Evolutionary conservation across 1,284 basidiomycete genomes (phyloP).

Genomic region (Ustilago xerochloae): DNA sequence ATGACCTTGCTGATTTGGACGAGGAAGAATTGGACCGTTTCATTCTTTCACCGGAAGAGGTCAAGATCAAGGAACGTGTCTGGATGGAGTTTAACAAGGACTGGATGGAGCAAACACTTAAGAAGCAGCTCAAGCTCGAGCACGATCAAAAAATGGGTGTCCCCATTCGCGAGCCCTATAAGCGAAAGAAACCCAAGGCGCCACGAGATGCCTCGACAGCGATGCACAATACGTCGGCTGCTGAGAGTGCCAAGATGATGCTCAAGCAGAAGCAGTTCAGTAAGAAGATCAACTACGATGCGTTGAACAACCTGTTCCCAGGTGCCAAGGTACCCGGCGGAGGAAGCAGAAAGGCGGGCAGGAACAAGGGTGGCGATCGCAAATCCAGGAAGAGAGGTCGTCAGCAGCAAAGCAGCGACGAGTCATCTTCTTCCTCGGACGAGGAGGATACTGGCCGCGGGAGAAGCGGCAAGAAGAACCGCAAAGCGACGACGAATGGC

Average conservation of each 20-base stretch:
- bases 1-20: slow-evolving; percentile 73
- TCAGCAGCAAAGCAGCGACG: slow-evolving; percentile 28
- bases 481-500: not conserved
- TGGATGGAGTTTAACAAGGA: slow-evolving; percentile 97
- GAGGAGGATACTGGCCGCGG: slow-evolving; percentile 38
- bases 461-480: slow-evolving; percentile 9
- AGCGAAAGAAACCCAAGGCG: slow-evolving; percentile 60
- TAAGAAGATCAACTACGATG: slow-evolving; percentile 66
- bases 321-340: slow-evolving; percentile 39
- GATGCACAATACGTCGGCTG: slow-evolving; percentile 57
- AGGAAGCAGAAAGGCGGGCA: slow-evolving; percentile 12
- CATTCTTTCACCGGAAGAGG: slow-evolving; percentile 85
- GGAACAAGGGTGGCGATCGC: slow-evolving; percentile 7
- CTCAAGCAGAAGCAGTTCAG: slow-evolving; percentile 64
- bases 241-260: slow-evolving; percentile 66
- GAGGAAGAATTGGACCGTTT: slow-evolving; percentile 90
- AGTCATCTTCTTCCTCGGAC: slow-evolving; percentile 22
- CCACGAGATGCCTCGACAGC: slow-evolving; percentile 60
- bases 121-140: slow-evolving; percentile 65
- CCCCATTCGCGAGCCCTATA: slow-evolving; percentile 48
- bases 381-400: slow-evolving; percentile 14
- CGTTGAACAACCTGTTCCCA: slow-evolving; percentile 61
- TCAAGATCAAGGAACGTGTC: slow-evolving; percentile 88
- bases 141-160: slow-evolving; percentile 65
- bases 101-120: slow-evolving; percentile 79